These are phyloP conservation scores for Mortierella sp. DNA, from an alignment of 371 early-diverging fungal genomes.

Conservation along the genomic window DNA sequence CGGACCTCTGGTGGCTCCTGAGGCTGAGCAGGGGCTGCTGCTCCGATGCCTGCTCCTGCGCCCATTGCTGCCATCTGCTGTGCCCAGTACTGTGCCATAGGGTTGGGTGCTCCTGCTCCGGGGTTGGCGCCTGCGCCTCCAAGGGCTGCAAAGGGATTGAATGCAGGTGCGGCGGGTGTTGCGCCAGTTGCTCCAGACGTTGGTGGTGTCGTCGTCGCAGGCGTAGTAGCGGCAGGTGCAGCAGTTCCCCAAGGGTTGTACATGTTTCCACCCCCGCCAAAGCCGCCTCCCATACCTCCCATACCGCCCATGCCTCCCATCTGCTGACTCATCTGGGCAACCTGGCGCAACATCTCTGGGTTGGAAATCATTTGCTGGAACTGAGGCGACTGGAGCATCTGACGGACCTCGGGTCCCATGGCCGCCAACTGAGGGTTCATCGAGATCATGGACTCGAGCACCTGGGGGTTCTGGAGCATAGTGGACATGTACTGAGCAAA, in stretches of 20 bases:
- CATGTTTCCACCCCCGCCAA: slow-evolving; percentile 46
- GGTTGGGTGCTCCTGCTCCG: slow-evolving; percentile 43
- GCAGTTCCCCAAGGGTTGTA: slow-evolving; percentile 62
- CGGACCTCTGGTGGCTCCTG: slow-evolving; percentile 90
- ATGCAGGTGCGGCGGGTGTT: slow-evolving; percentile 56
- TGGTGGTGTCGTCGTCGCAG: slow-evolving; percentile 31
- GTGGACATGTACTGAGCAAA: slow-evolving; percentile 85
- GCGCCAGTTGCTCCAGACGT: slow-evolving; percentile 41
- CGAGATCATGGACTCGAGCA: slow-evolving; percentile 85
- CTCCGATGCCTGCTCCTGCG: slow-evolving; percentile 54
- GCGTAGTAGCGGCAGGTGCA: slow-evolving; percentile 22
- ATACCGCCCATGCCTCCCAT: slow-evolving; percentile 67
- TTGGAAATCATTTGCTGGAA: slow-evolving; percentile 90
- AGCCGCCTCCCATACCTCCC: slow-evolving; percentile 53
- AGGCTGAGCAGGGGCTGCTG: slow-evolving; percentile 59
- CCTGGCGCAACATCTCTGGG: slow-evolving; percentile 84
- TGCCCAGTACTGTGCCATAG: slow-evolving; percentile 58
- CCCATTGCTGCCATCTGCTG: slow-evolving; percentile 60
- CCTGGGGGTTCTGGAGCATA: slow-evolving; percentile 85
- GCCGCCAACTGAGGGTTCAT: slow-evolving; percentile 85
- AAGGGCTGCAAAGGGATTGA: slow-evolving; percentile 80
- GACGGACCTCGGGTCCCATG: slow-evolving; percentile 90
- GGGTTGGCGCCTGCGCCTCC: slow-evolving; percentile 59
- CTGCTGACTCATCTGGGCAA: slow-evolving; percentile 81
- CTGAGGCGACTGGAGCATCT: slow-evolving; percentile 83